These are phyloP conservation scores for Russula lepida DNA, from an alignment of 768 basidiomycete species.

Conservation along the genomic window DNA sequence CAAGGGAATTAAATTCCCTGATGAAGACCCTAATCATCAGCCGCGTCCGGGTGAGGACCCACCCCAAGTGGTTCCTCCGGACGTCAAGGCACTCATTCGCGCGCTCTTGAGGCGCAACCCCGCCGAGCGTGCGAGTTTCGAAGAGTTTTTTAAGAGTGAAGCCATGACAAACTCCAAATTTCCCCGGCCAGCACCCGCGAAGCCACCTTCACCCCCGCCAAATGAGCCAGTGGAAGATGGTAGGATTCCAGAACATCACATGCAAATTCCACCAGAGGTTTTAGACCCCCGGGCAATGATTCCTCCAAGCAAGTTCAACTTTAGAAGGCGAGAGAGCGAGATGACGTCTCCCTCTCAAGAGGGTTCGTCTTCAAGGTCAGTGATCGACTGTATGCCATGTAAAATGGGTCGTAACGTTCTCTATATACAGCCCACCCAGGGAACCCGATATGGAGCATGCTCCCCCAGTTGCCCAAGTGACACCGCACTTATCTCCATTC, in stretches of 20 bases:
- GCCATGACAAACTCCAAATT: constrained; percentile 75
- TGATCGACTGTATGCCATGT: background rate
- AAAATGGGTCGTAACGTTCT: background rate
- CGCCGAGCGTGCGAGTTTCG: constrained; percentile 76
- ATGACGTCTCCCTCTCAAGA: constrained; percentile 3
- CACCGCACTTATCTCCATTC: background rate
- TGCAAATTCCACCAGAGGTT: constrained; percentile 70
- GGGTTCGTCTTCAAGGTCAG: constrained; percentile 7
- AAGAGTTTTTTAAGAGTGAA: constrained; percentile 82
- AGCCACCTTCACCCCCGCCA: constrained; percentile 25
- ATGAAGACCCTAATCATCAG: constrained; percentile 61
- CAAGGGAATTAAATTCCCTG: constrained; percentile 91
- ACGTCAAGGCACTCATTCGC: constrained; percentile 85
- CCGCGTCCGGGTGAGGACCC: constrained; percentile 40
- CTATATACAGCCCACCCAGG: background rate
- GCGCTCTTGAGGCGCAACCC: constrained; percentile 78
- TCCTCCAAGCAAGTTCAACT: constrained; percentile 74
- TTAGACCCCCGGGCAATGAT: constrained; percentile 74
- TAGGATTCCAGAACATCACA: constrained; percentile 62
- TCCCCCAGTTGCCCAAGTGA: background rate
- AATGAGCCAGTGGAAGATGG: constrained; percentile 25
- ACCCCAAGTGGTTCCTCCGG: constrained; percentile 54
- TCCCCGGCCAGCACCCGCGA: constrained; percentile 39
- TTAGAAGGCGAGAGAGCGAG: constrained; percentile 34
- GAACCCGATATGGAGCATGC: background rate